phyloP scores from a whole-genome alignment of 352 stramenopile genomes.

The Poterioochromonas sp. region DNA sequence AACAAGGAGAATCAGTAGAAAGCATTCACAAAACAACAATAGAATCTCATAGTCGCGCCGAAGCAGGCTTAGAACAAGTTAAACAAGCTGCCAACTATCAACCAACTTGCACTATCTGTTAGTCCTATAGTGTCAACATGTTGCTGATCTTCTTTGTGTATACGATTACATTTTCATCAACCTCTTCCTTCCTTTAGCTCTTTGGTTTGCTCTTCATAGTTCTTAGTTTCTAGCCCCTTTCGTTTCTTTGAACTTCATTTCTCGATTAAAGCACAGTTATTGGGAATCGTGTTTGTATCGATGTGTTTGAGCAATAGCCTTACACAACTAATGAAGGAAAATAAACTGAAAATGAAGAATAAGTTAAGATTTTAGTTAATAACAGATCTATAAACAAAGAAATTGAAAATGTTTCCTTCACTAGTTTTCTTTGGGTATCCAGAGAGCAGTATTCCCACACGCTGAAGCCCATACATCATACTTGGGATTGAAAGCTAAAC shows the following conservation, averaged over 20 bases:
- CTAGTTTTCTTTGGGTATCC: slow-evolving; percentile 33
- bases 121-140: background rate
- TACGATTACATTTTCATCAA: background rate
- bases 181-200: too few relatives aligned
- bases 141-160: background rate
- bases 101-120: background rate
- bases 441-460: slow-evolving; percentile 45
- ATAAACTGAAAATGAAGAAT: background rate
- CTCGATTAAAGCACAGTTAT: too few relatives aligned
- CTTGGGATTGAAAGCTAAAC: slow-evolving; percentile 42
- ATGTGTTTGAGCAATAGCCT: too few relatives aligned
- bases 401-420: background rate
- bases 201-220: too few relatives aligned
- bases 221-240: too few relatives aligned
- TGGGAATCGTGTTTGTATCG: too few relatives aligned
- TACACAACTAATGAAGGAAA: too few relatives aligned
- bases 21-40: background rate
- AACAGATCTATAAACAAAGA: background rate
- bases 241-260: too few relatives aligned
- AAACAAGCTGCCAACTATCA: slow-evolving; percentile 26
- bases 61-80: slow-evolving; percentile 22
- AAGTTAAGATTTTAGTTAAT: background rate
- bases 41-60: background rate
- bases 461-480: slow-evolving; percentile 45
- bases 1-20: background rate